Evolutionary conservation across 2,329 filamentous ascomycete genomes (phyloP).

Genomic region (Echinosphaeria canescens): DNA sequence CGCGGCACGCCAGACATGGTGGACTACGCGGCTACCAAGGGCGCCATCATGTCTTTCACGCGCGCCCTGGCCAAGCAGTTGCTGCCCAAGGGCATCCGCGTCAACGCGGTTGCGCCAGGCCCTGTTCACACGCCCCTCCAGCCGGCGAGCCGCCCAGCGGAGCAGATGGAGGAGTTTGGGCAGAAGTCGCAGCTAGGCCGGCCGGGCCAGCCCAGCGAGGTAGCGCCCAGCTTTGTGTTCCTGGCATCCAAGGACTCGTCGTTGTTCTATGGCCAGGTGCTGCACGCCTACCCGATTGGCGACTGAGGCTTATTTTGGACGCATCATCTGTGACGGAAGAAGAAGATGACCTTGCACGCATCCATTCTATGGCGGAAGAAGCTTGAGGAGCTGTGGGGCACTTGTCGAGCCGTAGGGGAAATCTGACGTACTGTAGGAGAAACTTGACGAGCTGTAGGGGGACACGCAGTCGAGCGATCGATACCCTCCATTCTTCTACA

Average conservation of each 20-base stretch:
- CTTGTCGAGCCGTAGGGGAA: too few relatives aligned
- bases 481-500: too few relatives aligned
- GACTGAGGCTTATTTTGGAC: too few relatives aligned
- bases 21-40: slow-evolving; percentile 65
- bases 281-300: too few relatives aligned
- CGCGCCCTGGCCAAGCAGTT: slow-evolving; percentile 59
- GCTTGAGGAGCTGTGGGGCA: too few relatives aligned
- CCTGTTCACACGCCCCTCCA: slow-evolving; percentile 65
- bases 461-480: too few relatives aligned
- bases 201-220: slow-evolving; percentile 61
- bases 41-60: slow-evolving; percentile 61
- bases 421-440: too few relatives aligned
- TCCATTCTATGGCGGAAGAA: too few relatives aligned
- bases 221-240: slow-evolving; percentile 67
- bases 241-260: slow-evolving; percentile 54
- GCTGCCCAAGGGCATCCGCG: slow-evolving; percentile 47
- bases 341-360: too few relatives aligned
- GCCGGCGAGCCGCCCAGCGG: slow-evolving; percentile 46
- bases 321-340: too few relatives aligned
- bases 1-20: slow-evolving; percentile 60
- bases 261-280: slow-evolving; percentile 49
- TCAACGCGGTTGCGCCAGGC: slow-evolving; percentile 58
- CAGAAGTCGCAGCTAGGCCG: slow-evolving; percentile 54
- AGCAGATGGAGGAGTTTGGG: slow-evolving; percentile 54
- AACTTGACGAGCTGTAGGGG: too few relatives aligned